Percentiles rank a stretch among this genome's conserved stretches.
Evolutionary conservation across 2,329 filamentous ascomycete genomes (phyloP).

Genomic region (Gaeumannomyces sp.): DNA sequence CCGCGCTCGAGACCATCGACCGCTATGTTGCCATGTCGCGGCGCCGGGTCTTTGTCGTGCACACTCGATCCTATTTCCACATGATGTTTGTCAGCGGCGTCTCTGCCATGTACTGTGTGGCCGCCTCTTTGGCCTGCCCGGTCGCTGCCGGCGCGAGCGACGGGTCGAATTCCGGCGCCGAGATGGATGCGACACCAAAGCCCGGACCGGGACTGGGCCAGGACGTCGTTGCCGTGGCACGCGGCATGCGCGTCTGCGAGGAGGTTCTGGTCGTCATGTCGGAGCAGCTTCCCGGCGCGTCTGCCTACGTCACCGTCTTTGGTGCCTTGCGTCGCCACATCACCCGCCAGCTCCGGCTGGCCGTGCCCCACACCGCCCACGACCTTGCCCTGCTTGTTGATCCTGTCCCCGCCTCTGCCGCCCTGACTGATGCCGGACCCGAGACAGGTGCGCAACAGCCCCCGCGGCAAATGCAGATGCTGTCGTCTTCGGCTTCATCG

Average conservation of each 20-base stretch:
- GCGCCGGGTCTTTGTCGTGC: constrained; percentile 30
- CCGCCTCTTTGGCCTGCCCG: neutral
- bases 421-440: neutral
- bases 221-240: neutral
- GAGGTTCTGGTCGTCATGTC: neutral
- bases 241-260: neutral
- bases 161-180: too few relatives aligned
- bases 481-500: too few relatives aligned
- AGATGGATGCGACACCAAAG: too few relatives aligned
- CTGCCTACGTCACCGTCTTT: neutral
- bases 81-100: constrained; percentile 28
- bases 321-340: neutral
- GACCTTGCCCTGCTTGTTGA: neutral
- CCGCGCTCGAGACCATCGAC: constrained; percentile 30
- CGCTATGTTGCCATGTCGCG: constrained; percentile 31
- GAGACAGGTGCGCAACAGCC: neutral
- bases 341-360: neutral
- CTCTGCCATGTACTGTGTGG: neutral
- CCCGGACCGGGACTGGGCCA: neutral
- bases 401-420: too few relatives aligned
- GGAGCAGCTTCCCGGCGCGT: neutral
- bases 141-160: too few relatives aligned
- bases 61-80: constrained; percentile 42
- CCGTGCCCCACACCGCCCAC: neutral
- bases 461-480: neutral